Evolutionary conservation across 2,329 filamentous ascomycete species (phyloP).

Genomic region (Clonostachys chloroleuca): DNA sequence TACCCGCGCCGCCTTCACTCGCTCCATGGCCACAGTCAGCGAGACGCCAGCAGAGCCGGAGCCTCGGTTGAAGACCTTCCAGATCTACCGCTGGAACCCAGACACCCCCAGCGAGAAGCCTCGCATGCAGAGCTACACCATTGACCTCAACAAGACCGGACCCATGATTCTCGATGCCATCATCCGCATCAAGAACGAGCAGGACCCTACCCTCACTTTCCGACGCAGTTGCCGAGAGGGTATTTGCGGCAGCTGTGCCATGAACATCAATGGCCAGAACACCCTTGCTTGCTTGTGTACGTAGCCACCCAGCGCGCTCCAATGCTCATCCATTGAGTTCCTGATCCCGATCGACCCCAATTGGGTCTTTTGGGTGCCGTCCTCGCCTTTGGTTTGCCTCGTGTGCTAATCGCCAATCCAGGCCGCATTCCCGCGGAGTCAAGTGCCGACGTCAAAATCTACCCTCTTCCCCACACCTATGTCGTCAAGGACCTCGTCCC

Average conservation of each 20-base stretch:
- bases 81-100: conserved; percentile 98
- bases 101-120: conserved; percentile 91
- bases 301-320: conserved; percentile 26
- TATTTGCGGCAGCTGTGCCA: conserved; percentile 97
- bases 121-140: conserved; percentile 87
- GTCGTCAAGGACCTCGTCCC: conserved; percentile 98
- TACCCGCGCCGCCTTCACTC: conserved; percentile 35
- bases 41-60: conserved; percentile 59
- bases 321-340: too few relatives aligned
- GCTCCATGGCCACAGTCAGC: conserved; percentile 51
- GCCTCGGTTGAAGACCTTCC: conserved; percentile 84
- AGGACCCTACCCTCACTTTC: conserved; percentile 95
- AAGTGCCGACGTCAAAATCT: conserved; percentile 82
- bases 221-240: conserved; percentile 94
- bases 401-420: conserved; percentile 32
- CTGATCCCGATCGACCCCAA: too few relatives aligned
- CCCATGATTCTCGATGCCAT: conserved; percentile 97
- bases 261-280: conserved; percentile 99
- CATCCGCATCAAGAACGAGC: conserved; percentile 98
- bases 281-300: conserved; percentile 95
- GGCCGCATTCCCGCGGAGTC: conserved; percentile 90
- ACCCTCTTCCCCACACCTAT: conserved; percentile 97
- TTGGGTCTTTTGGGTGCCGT: neutral
- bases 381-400: neutral
- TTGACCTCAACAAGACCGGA: conserved; percentile 98